Percentiles rank a stretch among this genome's conserved stretches.
These are phyloP conservation scores for Cyphellophora attinorum DNA, from an alignment of 2,329 filamentous ascomycete species.

Conservation along the genomic window DNA sequence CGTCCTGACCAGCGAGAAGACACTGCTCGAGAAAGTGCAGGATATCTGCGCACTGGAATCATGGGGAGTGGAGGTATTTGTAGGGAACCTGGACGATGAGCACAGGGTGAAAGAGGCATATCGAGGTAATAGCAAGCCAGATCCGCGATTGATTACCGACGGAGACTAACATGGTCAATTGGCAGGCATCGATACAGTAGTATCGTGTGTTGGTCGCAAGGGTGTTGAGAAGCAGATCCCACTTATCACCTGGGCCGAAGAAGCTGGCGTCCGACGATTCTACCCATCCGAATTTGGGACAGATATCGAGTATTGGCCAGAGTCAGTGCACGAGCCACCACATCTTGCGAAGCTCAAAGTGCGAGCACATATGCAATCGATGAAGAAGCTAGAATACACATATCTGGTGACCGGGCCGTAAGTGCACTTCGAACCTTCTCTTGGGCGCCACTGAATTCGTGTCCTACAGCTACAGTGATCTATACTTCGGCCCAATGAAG, in stretches of 20 bases:
- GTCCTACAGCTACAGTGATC: conserved; percentile 59
- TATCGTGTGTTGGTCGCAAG: conserved; percentile 56
- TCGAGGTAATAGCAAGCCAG: conserved; percentile 25
- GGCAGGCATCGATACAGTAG: conserved; percentile 51
- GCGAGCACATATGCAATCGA: conserved; percentile 45
- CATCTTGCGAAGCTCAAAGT: conserved; percentile 63
- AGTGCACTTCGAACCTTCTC: no score
- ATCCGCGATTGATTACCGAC: no score
- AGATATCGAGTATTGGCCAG: conserved; percentile 51
- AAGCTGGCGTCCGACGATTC: conserved; percentile 51
- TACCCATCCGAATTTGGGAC: conserved; percentile 61
- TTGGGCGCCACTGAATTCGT: no score
- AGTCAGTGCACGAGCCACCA: conserved; percentile 52
- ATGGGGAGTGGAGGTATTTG: conserved; percentile 43
- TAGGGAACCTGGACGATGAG: conserved; percentile 45
- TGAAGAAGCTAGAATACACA: conserved; percentile 47
- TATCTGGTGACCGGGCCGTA: conserved; percentile 62
- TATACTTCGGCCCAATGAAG: conserved; percentile 43
- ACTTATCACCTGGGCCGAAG: conserved; percentile 51
- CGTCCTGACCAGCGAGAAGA: conserved; percentile 48
- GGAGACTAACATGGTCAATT: no score
- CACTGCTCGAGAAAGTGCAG: conserved; percentile 39
- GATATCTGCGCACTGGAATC: conserved; percentile 38
- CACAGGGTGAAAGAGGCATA: conserved; percentile 49
- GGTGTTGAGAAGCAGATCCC: conserved; percentile 52